Conservation (phyloP, 768 basidiomycete genomes). For the Tulasnella calospora region DNA sequence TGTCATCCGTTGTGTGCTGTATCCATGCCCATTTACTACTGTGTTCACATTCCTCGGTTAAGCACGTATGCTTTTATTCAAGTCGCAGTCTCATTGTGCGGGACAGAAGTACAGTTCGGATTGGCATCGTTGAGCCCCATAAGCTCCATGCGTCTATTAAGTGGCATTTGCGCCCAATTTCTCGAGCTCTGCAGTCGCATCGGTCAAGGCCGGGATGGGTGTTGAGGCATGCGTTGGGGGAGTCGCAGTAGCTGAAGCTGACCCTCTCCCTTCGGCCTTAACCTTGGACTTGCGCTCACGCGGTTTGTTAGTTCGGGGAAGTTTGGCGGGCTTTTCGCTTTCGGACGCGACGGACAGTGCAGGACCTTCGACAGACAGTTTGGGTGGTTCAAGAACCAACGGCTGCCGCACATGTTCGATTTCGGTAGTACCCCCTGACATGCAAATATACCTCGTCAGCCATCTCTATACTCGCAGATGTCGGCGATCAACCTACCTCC, state of each 20-base stretch:
- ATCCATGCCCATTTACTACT: not conserved
- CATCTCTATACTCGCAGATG: not conserved
- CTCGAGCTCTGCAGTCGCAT: slow-evolving; percentile 2
- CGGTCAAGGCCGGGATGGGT: not conserved
- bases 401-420: slow-evolving; percentile 5
- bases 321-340: not conserved
- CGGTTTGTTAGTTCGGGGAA: not conserved
- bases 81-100: not conserved
- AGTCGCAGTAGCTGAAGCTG: not conserved
- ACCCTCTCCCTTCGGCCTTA: not conserved
- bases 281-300: not conserved
- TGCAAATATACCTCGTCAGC: not conserved
- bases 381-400: not conserved
- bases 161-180: not conserved
- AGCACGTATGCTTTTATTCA: not conserved
- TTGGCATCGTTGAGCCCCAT: not conserved
- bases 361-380: not conserved
- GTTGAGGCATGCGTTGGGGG: not conserved
- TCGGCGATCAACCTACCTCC: not conserved
- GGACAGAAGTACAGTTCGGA: not conserved
- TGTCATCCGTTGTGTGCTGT: not conserved
- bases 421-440: not conserved
- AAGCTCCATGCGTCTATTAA: not conserved
- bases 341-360: not conserved
- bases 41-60: not conserved